A percentile compares a stretch with the other conserved stretches of the same genome.
Conservation (phyloP, 1,284 basidiomycete genomes). For the Hymenochaete sp. region DNA sequence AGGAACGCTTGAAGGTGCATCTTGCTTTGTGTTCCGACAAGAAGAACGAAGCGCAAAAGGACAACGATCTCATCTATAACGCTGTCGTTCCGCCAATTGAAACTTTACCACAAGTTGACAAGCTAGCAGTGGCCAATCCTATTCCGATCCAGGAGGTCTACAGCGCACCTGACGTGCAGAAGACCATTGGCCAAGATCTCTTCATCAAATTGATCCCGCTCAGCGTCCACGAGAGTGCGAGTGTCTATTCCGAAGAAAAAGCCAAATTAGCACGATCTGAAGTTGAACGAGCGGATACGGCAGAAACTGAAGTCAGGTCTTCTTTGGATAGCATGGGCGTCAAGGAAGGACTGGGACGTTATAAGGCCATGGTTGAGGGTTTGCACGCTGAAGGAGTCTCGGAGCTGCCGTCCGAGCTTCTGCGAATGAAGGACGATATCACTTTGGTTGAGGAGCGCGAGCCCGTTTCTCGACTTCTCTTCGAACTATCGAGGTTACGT, state of each 20-base stretch:
- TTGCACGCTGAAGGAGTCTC: constrained; percentile 49
- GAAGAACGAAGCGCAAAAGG: constrained; percentile 69
- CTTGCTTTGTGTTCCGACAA: constrained; percentile 70
- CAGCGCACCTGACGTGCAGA: constrained; percentile 84
- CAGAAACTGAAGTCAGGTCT: constrained; percentile 75
- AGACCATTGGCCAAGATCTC: constrained; percentile 88
- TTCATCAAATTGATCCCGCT: constrained; percentile 86
- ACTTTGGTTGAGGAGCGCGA: constrained; percentile 55
- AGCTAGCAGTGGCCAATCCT: constrained; percentile 67
- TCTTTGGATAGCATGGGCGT: constrained; percentile 80
- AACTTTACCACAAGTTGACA: constrained; percentile 74
- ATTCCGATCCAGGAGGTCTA: constrained; percentile 95
- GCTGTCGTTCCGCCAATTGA: constrained; percentile 82
- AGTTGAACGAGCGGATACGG: constrained; percentile 78
- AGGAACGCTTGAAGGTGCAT: constrained; percentile 81
- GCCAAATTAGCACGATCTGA: constrained; percentile 91
- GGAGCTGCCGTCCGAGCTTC: constrained; percentile 68
- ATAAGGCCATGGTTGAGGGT: constrained; percentile 70
- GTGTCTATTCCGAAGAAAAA: constrained; percentile 97
- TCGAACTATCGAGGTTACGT: constrained; percentile 57
- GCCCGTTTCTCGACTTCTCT: constrained; percentile 54
- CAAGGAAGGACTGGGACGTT: constrained; percentile 67
- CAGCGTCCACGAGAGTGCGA: constrained; percentile 92
- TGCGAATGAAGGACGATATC: constrained; percentile 74
- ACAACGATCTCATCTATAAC: constrained; percentile 98